A percentile compares a stretch with the other conserved stretches of the same genome.
Conservation (phyloP, 345 rosid genomes). For the Hibiscus syriacus region DNA sequence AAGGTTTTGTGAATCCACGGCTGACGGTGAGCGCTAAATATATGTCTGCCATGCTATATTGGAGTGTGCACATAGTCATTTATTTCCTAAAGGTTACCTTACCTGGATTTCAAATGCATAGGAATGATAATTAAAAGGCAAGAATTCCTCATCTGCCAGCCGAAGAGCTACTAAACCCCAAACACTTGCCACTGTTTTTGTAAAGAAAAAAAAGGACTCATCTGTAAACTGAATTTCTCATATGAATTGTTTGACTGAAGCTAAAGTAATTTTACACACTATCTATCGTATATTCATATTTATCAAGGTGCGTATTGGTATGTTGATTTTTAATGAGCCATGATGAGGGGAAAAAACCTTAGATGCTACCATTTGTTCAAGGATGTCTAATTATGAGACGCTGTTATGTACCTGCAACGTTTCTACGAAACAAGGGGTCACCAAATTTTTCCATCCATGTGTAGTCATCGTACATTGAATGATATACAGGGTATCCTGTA, state of each 20-base stretch:
- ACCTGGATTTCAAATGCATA: conserved; percentile 74
- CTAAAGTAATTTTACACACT: background rate
- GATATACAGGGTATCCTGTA: conserved; percentile 76
- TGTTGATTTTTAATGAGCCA: background rate
- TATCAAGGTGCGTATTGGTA: too few relatives aligned
- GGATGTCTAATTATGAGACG: background rate
- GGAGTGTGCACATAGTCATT: background rate
- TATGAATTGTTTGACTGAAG: background rate
- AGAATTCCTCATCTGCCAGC: conserved; percentile 67
- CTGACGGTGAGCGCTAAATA: background rate
- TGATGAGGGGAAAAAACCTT: background rate
- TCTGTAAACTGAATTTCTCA: background rate
- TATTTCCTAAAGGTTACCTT: conserved; percentile 6
- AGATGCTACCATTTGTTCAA: background rate
- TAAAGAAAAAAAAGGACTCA: too few relatives aligned
- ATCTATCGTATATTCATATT: background rate
- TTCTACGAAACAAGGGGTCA: conserved; percentile 65
- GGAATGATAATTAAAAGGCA: conserved; percentile 60
- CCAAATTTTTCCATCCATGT: conserved; percentile 81
- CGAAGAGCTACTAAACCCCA: conserved; percentile 71
- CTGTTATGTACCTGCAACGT: conserved; percentile 47
- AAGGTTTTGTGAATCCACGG: too few relatives aligned
- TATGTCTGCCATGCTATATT: background rate
- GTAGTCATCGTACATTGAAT: conserved; percentile 81
- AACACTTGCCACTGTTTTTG: conserved; percentile 58